phyloP scores from a whole-genome alignment of 2,329 filamentous ascomycete genomes.

The Penicillium polonicum region DNA sequence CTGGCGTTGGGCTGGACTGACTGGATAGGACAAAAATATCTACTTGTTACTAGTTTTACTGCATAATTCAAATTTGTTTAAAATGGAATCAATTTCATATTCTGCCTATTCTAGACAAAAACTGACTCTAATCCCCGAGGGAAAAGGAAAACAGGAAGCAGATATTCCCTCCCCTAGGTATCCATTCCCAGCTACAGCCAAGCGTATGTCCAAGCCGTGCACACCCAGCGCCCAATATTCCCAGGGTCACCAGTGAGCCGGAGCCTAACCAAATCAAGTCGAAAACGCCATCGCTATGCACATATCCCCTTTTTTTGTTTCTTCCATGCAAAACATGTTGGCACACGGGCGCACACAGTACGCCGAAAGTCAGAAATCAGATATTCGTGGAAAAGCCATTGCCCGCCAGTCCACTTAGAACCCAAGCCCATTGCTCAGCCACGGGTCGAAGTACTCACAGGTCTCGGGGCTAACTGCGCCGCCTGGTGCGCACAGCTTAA shows the following conservation, averaged over 20 bases:
- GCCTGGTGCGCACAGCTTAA: conserved; percentile 85
- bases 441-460: conserved; percentile 87
- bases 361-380: conserved; percentile 7
- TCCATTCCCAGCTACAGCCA: not conserved
- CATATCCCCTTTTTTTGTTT: conserved; percentile 22
- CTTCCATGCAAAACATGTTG: conserved; percentile 24
- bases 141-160: not conserved
- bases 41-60: not conserved
- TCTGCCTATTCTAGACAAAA: conserved; percentile 3
- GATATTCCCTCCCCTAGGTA: not conserved
- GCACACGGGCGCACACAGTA: conserved; percentile 14
- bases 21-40: not conserved
- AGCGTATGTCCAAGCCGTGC: conserved; percentile 11
- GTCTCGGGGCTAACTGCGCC: conserved; percentile 86
- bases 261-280: conserved; percentile 14
- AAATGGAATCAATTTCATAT: conserved; percentile 8
- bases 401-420: conserved; percentile 27
- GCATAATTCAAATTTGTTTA: not conserved
- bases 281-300: conserved; percentile 44
- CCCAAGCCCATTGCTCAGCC: conserved; percentile 58
- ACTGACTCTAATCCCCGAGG: not conserved
- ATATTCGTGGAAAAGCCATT: not conserved
- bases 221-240: conserved; percentile 2
- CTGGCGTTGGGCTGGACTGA: not conserved
- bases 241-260: not conserved